Evolutionary conservation across 495 filamentous ascomycete species (phyloP), one percentile per base, ranked within the genome.

Genomic region (Melanomma pulvis-pyrius): DNA sequence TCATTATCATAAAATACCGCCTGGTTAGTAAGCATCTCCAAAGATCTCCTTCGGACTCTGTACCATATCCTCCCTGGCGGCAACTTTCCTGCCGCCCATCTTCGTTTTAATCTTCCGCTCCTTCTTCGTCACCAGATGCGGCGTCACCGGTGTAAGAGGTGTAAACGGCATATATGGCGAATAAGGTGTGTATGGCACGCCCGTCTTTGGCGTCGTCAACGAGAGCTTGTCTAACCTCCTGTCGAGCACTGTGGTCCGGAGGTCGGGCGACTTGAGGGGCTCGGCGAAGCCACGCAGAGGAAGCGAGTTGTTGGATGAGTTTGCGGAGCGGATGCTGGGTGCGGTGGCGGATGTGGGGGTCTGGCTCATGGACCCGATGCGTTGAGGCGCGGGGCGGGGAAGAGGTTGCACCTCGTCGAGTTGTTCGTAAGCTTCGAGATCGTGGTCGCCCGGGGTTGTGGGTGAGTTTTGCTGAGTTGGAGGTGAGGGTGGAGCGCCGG

Each of bases 161-260:
- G 89, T 91, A 73, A 90, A 93, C 0, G 93, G 93, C 83, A 96
- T 94, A 73, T 97, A 97, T 5, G 93, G 90, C 59, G 85, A 88
- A 75, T 97, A 96, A 6, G 93, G 93, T 8, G 85, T 88, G 34
- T 83, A 81, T 0, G 92, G 87, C 44, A 90, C 84, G 5, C 89
- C 92, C 0, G 90, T 92, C 69, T 85, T 83, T 0, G 90, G 90
- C 8, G 86, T 86, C 50, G 78, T 78, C 66, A 82, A 59, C n/a
- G 80, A 84, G 12, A 72, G 46, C 65, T 69, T 74, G 36, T 89
- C 83, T 0, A 73, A 72, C 4, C 83, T 82, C 3, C 91, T 81
- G 65, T 93, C 92, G 21, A 79, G 25, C 47, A 69, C 72, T 21
- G 76, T 76, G 0, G 76, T 79, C 57, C 75, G 30, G 15, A 93